Evolutionary conservation across 1,284 basidiomycete genomes (phyloP).

Genomic region (Mrakiaceae sp.): DNA sequence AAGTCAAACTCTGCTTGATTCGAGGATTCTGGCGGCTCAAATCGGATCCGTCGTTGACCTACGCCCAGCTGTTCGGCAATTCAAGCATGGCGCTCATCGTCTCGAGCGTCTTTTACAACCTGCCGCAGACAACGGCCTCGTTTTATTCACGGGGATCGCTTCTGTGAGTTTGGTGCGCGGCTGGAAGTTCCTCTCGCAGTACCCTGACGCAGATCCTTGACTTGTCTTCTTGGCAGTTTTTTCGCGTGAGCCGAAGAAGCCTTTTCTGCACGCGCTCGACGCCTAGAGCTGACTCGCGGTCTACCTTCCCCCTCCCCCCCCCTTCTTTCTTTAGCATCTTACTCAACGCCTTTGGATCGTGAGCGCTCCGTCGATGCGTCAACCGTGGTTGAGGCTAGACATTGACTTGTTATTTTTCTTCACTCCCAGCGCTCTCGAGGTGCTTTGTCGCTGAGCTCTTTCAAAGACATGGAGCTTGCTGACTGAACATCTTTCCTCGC

Average conservation of each 20-base stretch:
- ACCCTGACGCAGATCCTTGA: no score
- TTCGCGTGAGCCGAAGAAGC: no score
- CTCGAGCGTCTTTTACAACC: constrained; percentile 35
- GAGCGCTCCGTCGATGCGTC: constrained; percentile 23
- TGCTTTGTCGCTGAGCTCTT: not conserved
- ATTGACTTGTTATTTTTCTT: no score
- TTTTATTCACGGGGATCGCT: constrained; percentile 21
- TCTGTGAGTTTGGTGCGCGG: not conserved
- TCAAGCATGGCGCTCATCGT: constrained; percentile 36
- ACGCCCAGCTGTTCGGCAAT: constrained; percentile 36
- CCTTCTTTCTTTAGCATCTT: constrained; percentile 39
- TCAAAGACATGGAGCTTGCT: not conserved
- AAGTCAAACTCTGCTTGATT: constrained; percentile 35
- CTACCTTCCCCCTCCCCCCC: constrained; percentile 29
- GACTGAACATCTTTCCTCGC: constrained; percentile 16
- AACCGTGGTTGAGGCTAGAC: constrained; percentile 18
- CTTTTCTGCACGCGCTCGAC: no score
- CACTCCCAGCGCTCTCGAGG: constrained; percentile 21
- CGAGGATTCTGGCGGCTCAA: constrained; percentile 35
- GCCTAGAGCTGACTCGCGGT: constrained; percentile 19
- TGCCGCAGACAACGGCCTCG: constrained; percentile 18
- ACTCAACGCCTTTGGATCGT: constrained; percentile 30
- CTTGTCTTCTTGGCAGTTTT: no score
- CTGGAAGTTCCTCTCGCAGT: not conserved
- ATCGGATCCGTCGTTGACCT: constrained; percentile 34